These are phyloP conservation scores for fission yeast (Schizosaccharomyces pombe) DNA, from an alignment of 805 yeast genomes.

Conservation along the genomic window DNA sequence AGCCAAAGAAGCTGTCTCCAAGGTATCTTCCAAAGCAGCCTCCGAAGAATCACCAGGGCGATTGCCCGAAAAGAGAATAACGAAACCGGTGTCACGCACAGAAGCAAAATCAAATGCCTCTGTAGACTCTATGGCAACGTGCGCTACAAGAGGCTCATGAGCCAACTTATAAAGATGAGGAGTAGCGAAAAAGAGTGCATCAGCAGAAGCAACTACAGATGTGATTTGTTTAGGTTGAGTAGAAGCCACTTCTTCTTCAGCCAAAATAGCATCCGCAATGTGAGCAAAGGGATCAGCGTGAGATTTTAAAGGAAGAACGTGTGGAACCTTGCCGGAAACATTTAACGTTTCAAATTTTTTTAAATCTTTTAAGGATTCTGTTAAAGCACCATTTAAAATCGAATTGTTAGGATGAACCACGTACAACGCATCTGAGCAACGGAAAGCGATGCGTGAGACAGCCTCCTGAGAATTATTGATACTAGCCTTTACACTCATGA, in stretches of 20 bases:
- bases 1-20: constrained; percentile 32
- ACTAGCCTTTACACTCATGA: background rate
- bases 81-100: constrained; percentile 43
- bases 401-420: background rate
- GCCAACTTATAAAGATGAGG: constrained; percentile 29
- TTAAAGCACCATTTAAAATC: background rate
- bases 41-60: background rate
- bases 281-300: constrained; percentile 31
- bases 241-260: constrained; percentile 7
- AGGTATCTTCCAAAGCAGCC: constrained; percentile 29
- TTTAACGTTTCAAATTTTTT: background rate
- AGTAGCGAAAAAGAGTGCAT: constrained; percentile 31
- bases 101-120: constrained; percentile 40
- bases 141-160: constrained; percentile 28
- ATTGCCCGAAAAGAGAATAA: constrained; percentile 37
- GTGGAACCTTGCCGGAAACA: background rate
- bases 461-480: background rate
- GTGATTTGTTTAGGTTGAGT: constrained; percentile 13
- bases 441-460: background rate
- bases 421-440: background rate
- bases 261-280: constrained; percentile 16
- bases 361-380: background rate
- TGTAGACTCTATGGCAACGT: constrained; percentile 18
- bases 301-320: background rate
- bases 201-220: constrained; percentile 31